Base-by-base conservation (phyloP, 306 rosid genomes). In the Ceratonia siliqua region DNA sequence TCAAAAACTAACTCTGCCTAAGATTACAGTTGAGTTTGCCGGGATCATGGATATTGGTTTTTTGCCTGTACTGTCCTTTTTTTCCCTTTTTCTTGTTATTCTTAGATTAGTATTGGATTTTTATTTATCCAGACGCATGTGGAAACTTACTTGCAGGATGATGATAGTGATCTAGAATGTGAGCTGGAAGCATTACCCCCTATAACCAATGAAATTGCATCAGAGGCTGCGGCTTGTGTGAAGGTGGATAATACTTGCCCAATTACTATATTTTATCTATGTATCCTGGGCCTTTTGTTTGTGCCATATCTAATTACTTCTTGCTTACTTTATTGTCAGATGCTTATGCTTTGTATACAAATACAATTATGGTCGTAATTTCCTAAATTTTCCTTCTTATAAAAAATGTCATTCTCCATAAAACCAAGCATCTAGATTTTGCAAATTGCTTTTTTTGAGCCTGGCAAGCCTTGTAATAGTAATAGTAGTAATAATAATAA, bases 221-320 rank as follows among this genome's bases (percentile, higher is more conserved):
- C 81, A 30, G 96, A 94, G 89, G 87, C 96, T 68, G 80, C 93
- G 35, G 99, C 99, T 46, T 94, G 85, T 64, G 93, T 81, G 84
- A 94, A 94, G 95, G 98, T 90, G 65, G 68, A 53, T 62, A 59
- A 61, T 52, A 55, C 63, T 68, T 73, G 15, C 54, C 25, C 36
- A 28, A 42, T 79, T 65, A 57, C 56, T 50, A 17, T 35, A 52
- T 55, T 59, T 27, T 39, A 17, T 62, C 25, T 63, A 42, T 46
- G 6, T 53, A 8, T 41, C 21, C 68, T 76, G 24, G 53, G 35
- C 52, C 68, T 58, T 17, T 53, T 74, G 30, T 33, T 55, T 35
- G 10, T 17, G 36, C 39, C 55, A 33, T 33, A 27, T 22, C 63
- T 73, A 24, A 54, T 58, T 66, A 17, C 76, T 38, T 73, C 39